These are phyloP conservation scores for Leishmania lainsoni DNA, from an alignment of 208 protist species.

Conservation along the genomic window DNA sequence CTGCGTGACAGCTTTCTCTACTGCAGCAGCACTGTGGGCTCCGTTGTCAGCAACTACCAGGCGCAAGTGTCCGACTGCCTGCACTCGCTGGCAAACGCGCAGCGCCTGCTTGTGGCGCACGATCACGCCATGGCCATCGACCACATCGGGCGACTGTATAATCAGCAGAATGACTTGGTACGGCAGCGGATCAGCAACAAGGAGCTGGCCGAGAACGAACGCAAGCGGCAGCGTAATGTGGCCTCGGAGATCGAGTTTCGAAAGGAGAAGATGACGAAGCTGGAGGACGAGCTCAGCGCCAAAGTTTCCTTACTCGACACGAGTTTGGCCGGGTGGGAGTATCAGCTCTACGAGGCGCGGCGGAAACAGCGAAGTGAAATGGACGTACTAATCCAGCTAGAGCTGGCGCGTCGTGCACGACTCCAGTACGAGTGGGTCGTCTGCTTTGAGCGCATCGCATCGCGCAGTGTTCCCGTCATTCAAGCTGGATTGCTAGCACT, in stretches of 20 bases:
- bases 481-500: slow-evolving; percentile 13
- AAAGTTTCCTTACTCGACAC: slow-evolving; percentile 47
- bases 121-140: slow-evolving; percentile 75
- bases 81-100: slow-evolving; percentile 67
- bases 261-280: slow-evolving; percentile 42
- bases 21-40: slow-evolving; percentile 49
- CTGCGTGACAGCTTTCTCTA: slow-evolving; percentile 76
- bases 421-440: slow-evolving; percentile 72
- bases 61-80: slow-evolving; percentile 69
- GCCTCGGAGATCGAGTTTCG: slow-evolving; percentile 43
- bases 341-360: slow-evolving; percentile 67
- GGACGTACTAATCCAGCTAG: slow-evolving; percentile 48
- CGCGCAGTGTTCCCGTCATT: slow-evolving; percentile 51
- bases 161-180: slow-evolving; percentile 50
- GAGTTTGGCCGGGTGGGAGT: slow-evolving; percentile 77
- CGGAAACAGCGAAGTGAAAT: slow-evolving; percentile 46
- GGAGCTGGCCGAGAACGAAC: slow-evolving; percentile 50
- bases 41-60: slow-evolving; percentile 54
- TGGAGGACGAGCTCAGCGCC: slow-evolving; percentile 51
- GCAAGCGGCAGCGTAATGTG: slow-evolving; percentile 55
- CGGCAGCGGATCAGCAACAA: slow-evolving; percentile 41
- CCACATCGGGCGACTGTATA: slow-evolving; percentile 64
- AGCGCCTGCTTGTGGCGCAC: slow-evolving; percentile 81
- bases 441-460: slow-evolving; percentile 68
- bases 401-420: slow-evolving; percentile 48